Evolutionary conservation across 2,329 filamentous ascomycete genomes (phyloP).

Genomic region (Lasiodiplodia sp.): DNA sequence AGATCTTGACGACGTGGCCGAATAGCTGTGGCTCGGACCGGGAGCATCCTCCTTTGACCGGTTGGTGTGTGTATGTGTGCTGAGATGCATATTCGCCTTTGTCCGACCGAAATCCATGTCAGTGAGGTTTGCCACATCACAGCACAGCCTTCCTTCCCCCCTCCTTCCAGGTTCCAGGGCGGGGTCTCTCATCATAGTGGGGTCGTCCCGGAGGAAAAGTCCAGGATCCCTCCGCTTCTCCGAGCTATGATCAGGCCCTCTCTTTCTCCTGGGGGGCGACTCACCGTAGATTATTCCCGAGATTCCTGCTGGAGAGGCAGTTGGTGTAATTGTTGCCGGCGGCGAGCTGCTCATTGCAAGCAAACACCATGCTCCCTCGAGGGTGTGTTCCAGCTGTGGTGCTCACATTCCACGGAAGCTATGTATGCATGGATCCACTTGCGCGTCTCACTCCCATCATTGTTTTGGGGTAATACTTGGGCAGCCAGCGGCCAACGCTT

Average conservation of each 20-base stretch:
- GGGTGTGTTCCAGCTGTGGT: neutral
- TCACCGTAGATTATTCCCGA: neutral
- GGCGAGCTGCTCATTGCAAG: neutral
- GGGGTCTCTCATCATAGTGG: neutral
- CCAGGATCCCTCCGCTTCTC: neutral
- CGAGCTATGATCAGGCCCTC: neutral
- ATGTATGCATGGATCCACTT: neutral
- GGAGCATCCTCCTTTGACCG: neutral
- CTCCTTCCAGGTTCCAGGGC: neutral
- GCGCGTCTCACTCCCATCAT: neutral
- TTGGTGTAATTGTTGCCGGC: neutral
- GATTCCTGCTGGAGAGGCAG: slow-evolving; percentile 4
- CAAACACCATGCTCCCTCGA: neutral
- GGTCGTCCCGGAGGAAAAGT: neutral
- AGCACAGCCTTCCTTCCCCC: no score
- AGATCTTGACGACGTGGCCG: neutral
- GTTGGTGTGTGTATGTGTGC: neutral
- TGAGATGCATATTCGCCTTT: neutral
- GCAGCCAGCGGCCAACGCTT: neutral
- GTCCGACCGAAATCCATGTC: neutral
- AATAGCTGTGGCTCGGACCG: no score
- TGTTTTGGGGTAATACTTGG: slow-evolving; percentile 13
- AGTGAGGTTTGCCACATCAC: neutral
- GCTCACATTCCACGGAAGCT: neutral
- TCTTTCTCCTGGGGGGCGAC: neutral